These are phyloP conservation scores for Globisporangium spiculum DNA, from an alignment of 352 stramenopile genomes.

Conservation along the genomic window DNA sequence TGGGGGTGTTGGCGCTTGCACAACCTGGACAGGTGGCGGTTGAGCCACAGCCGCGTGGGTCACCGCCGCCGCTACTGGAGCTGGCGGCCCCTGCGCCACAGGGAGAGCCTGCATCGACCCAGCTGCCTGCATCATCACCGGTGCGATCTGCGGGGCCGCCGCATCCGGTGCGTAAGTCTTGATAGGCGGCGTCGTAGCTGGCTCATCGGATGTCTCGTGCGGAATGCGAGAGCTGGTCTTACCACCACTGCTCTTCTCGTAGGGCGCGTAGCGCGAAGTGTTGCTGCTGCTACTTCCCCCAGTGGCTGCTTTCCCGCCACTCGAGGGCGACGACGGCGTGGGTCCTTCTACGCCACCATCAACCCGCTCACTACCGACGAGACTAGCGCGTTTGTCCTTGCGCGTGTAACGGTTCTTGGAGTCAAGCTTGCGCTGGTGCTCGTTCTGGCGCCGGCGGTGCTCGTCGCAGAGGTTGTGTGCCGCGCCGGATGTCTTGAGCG, in stretches of 20 bases:
- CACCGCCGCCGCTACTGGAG: background rate
- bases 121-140: conserved; percentile 9
- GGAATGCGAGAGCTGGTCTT: background rate
- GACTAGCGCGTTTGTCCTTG: conserved; percentile 40
- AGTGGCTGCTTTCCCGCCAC: background rate
- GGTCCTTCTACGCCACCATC: background rate
- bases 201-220: background rate
- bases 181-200: background rate
- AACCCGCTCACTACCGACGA: background rate
- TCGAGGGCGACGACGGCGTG: conserved; percentile 3
- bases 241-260: conserved; percentile 12
- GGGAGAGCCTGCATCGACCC: conserved; percentile 2
- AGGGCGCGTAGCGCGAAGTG: conserved; percentile 27
- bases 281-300: background rate
- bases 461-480: conserved; percentile 86
- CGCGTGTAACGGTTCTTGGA: conserved; percentile 75
- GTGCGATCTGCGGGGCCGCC: conserved; percentile 6
- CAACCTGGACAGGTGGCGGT: background rate
- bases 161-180: background rate
- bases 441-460: conserved; percentile 79
- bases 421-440: conserved; percentile 87
- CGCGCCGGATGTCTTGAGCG: conserved; percentile 79
- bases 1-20: background rate
- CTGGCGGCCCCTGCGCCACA: background rate
- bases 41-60: background rate